Evolutionary conservation across 2,329 filamentous ascomycete genomes (phyloP).

Genomic region (Samsoniella hepiali): DNA sequence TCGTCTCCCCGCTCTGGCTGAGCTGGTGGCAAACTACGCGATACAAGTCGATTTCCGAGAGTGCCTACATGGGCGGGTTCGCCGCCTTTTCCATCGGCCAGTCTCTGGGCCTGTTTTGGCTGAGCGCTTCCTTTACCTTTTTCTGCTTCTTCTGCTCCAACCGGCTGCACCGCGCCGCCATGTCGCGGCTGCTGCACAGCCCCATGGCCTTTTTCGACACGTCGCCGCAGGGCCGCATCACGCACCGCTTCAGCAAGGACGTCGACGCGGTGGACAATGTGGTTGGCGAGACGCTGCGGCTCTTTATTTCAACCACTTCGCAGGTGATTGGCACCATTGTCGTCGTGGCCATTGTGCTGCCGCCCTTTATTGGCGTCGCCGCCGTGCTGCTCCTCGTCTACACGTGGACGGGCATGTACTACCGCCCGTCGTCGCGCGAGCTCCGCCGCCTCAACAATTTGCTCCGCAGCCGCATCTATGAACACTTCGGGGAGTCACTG

Average conservation of each 20-base stretch:
- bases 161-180: too few relatives aligned
- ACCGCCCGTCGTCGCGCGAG: neutral
- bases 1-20: too few relatives aligned
- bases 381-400: neutral
- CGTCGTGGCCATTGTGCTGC: constrained; percentile 28
- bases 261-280: constrained; percentile 36
- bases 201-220: constrained; percentile 30
- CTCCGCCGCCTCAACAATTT: neutral
- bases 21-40: too few relatives aligned
- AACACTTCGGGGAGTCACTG: constrained; percentile 29
- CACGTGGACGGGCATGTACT: neutral
- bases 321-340: constrained; percentile 23
- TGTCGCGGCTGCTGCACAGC: too few relatives aligned
- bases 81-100: too few relatives aligned
- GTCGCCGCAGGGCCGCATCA: constrained; percentile 38
- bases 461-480: constrained; percentile 35
- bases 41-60: too few relatives aligned
- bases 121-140: too few relatives aligned
- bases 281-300: constrained; percentile 10
- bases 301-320: neutral
- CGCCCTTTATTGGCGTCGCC: constrained; percentile 33
- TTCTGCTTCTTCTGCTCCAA: too few relatives aligned
- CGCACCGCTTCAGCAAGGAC: constrained; percentile 43
- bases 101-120: too few relatives aligned
- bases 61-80: too few relatives aligned